Percentiles rank a stretch among this genome's conserved stretches.
Evolutionary conservation across 2,329 filamentous ascomycete genomes (phyloP).

Genomic region (Fusarium sarcochroum): DNA sequence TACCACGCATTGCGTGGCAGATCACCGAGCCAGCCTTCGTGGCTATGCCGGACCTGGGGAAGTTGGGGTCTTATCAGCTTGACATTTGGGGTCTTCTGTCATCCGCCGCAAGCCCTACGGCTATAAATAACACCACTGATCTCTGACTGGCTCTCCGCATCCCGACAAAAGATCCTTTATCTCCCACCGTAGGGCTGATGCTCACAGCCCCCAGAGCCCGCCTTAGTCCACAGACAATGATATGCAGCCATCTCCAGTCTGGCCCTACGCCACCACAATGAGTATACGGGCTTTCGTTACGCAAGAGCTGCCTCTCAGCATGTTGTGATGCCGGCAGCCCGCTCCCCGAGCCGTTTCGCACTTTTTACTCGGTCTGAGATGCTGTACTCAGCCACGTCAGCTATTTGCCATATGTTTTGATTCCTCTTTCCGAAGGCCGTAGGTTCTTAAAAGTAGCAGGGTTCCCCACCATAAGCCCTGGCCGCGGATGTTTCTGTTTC

Average conservation of each 20-base stretch:
- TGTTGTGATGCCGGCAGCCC: background rate
- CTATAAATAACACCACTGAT: background rate
- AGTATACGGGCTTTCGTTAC: background rate
- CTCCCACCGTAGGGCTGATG: no score
- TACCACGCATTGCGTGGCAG: background rate
- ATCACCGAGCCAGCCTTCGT: background rate
- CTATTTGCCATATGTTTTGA: background rate
- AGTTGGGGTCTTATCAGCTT: no score
- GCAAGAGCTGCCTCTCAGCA: background rate
- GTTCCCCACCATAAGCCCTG: no score
- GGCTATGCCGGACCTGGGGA: background rate
- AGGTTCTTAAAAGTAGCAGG: background rate
- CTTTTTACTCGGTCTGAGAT: background rate
- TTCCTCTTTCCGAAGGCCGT: background rate
- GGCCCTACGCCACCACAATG: background rate
- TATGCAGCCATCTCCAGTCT: background rate
- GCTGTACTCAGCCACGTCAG: constrained; percentile 19
- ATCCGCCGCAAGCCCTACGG: no score
- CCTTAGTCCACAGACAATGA: background rate
- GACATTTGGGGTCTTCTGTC: no score
- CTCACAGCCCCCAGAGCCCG: constrained; percentile 8
- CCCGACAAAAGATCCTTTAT: no score
- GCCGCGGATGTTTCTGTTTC: background rate
- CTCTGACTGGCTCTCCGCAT: background rate
- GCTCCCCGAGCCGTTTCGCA: background rate